Evolutionary conservation across 805 yeast species (phyloP).

Genomic region (Starmerella asiatica): DNA sequence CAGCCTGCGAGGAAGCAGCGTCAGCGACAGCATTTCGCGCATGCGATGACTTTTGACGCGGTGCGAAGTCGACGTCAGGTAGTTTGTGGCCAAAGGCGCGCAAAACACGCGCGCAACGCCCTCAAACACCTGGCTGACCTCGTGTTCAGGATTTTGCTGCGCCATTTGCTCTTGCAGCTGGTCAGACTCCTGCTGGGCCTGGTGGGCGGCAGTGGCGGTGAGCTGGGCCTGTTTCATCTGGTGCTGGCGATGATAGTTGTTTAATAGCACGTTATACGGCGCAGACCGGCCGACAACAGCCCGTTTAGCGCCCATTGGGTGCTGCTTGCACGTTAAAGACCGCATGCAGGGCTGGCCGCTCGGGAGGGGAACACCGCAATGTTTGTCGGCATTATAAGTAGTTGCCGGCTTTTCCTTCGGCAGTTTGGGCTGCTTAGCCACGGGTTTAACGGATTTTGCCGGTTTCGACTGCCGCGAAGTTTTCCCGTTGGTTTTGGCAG

Average conservation of each 20-base stretch:
- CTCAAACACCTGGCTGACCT: constrained; percentile 77
- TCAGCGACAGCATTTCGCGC: constrained; percentile 89
- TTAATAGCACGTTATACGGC: constrained; percentile 75
- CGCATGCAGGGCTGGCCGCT: constrained; percentile 95
- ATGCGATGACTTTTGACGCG: constrained; percentile 67
- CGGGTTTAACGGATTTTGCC: too few relatives aligned
- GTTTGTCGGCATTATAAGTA: constrained; percentile 31
- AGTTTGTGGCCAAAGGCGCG: constrained; percentile 62
- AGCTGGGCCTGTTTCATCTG: constrained; percentile 49
- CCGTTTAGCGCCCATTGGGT: constrained; percentile 96
- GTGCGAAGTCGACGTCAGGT: constrained; percentile 37
- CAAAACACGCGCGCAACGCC: constrained; percentile 51
- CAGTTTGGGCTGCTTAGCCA: constrained; percentile 10
- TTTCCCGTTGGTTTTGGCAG: too few relatives aligned
- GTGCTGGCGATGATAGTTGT: constrained; percentile 81
- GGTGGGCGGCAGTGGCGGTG: constrained; percentile 13
- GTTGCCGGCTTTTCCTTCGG: constrained; percentile 54
- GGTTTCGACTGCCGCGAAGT: too few relatives aligned
- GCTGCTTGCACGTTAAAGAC: constrained; percentile 91
- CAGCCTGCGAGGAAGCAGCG: constrained; percentile 39
- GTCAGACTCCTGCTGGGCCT: constrained; percentile 13
- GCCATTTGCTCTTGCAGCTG: constrained; percentile 18
- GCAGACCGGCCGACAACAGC: constrained; percentile 89
- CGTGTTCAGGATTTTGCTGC: constrained; percentile 33
- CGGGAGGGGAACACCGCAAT: constrained; percentile 90